Conservation (phyloP, 345 rosid species). For the Aquilaria sinensis region DNA sequence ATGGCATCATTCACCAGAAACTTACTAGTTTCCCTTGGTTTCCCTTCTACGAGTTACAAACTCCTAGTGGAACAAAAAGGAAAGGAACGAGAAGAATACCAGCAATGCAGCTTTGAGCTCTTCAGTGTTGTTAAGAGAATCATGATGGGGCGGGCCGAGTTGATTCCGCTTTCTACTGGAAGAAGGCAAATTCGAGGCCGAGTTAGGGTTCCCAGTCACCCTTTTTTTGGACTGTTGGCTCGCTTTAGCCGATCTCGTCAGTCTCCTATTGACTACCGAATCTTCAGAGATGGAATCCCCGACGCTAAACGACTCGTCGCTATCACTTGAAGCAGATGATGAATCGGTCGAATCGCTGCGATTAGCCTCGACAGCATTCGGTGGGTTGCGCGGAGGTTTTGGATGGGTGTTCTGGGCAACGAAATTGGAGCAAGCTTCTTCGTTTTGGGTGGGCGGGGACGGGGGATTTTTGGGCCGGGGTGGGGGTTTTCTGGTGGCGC, state of each 20-base stretch:
- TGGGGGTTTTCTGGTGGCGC: conserved; percentile 5
- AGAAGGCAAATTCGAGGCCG: conserved; percentile 9
- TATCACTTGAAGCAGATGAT: conserved; percentile 1
- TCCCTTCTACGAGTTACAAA: no score
- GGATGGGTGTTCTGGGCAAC: conserved; percentile 11
- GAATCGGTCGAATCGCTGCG: background rate
- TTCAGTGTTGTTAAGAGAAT: conserved; percentile 19
- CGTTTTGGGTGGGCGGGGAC: background rate
- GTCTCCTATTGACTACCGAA: background rate
- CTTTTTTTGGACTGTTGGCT: background rate
- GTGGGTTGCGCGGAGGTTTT: background rate
- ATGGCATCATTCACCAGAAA: background rate
- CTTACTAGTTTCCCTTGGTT: background rate
- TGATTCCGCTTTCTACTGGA: conserved; percentile 11
- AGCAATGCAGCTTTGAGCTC: conserved; percentile 26
- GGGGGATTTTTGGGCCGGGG: background rate
- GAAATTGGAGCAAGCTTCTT: conserved; percentile 11
- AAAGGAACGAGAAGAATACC: conserved; percentile 4
- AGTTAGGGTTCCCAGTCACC: background rate
- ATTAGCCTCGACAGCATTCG: background rate
- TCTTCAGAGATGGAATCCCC: background rate
- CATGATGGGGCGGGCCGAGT: conserved; percentile 12
- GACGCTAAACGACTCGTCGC: background rate
- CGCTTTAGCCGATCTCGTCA: background rate
- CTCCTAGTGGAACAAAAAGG: background rate